These are phyloP conservation scores for Venturiaceae sp. DNA, from an alignment of 2,329 filamentous ascomycete genomes.

Conservation along the genomic window DNA sequence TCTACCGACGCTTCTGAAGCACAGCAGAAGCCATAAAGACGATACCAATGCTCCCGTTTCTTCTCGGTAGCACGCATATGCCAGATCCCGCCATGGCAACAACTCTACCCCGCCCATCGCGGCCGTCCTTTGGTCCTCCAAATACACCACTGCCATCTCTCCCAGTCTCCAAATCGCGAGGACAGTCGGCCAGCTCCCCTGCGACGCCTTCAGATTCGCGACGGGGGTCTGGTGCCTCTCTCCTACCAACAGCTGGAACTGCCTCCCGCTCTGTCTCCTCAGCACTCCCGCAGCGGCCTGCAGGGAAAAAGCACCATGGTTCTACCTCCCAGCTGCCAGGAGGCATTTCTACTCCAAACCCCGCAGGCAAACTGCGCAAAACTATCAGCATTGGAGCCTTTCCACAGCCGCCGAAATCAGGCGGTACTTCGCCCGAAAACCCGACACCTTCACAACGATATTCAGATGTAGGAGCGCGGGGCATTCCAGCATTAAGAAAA, in stretches of 20 bases:
- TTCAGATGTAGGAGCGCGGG: neutral
- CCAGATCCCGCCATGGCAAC: constrained; percentile 38
- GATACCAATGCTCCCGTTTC: neutral
- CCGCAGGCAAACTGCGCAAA: constrained; percentile 52
- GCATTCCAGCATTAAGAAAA: neutral
- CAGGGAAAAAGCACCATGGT: constrained; percentile 6
- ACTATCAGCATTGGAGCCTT: constrained; percentile 91
- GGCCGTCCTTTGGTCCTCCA: constrained; percentile 54
- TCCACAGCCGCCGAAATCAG: constrained; percentile 68
- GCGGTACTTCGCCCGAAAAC: constrained; percentile 10
- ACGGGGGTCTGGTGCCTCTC: constrained; percentile 16
- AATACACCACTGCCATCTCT: constrained; percentile 64
- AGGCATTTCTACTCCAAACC: neutral
- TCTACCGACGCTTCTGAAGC: neutral
- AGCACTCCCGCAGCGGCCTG: constrained; percentile 8
- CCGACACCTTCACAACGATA: constrained; percentile 15
- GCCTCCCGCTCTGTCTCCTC: constrained; percentile 7
- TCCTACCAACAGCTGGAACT: constrained; percentile 18
- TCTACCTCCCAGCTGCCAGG: constrained; percentile 6
- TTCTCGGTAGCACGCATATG: neutral
- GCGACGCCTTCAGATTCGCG: constrained; percentile 13
- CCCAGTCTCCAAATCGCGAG: constrained; percentile 63
- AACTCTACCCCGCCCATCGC: constrained; percentile 56
- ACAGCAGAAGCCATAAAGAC: constrained; percentile 1
- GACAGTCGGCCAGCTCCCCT: constrained; percentile 39